Evolutionary conservation across 495 filamentous ascomycete genomes (phyloP), one percentile per base, ranked within the genome.

Genomic region (Hypoxylon crocopeplum): DNA sequence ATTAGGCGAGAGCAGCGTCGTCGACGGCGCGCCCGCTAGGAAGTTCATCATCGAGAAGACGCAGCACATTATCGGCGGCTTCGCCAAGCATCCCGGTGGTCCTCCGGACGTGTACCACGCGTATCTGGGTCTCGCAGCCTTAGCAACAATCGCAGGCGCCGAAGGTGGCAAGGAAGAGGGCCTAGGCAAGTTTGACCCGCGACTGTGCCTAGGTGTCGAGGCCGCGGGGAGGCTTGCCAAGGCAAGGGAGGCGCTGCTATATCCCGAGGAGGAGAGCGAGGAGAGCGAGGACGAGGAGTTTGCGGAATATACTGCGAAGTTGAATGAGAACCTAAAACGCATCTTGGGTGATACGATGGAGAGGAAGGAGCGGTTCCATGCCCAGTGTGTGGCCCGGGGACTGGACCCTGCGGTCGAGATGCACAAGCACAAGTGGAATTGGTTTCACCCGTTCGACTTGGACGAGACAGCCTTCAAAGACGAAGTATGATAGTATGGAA

Each of bases 61-160:
- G n/a, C 92, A 97, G 64, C 94, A 98, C 70, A 65, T 84, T 17
- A 86, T 97, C 13, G 94, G 94, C 41, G 94, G 94, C 0, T 97
- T 98, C 74, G 87, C 87, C 3, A 98, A 98, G 66, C 68, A 82
- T 7, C 86, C 91, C 0, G 89, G 90, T 21, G 86, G 90, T 52
- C 83, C 84, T 55, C 94, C 94, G 77, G 94, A 98, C 74, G 82
- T 97, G 20, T 86, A 96, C 60, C 94, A 98, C 66, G 89, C 88
- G 1, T 96, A 90, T 71, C 85, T 98, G 46, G 94, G 93, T 2
- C 82, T 98, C 30, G 86, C 92, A 0, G 86, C 86, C 2, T 75
- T 98, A 17, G 86, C 85, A 0, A 81, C 83, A 11, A 82, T 91
- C 71, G 80, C 80, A 7, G 84, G 50, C 17, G 40, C 50, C 13